Base-by-base conservation (phyloP, 1,284 basidiomycete genomes). In the Tylopilus sp. region DNA sequence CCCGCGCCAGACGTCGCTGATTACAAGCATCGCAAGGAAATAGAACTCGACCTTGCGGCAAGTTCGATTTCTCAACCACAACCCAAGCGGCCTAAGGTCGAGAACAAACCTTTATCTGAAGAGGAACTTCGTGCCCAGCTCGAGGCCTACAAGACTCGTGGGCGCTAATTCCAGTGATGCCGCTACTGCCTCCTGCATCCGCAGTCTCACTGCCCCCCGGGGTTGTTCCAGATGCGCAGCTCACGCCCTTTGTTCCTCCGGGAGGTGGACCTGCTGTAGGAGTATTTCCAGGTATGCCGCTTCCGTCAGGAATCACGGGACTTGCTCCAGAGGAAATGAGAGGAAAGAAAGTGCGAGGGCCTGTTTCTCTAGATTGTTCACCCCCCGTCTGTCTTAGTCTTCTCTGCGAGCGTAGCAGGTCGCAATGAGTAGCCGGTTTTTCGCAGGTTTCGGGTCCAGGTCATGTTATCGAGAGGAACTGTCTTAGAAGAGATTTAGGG, bases 1-100 rank as follows among this genome's bases (percentile, higher is more conserved):
- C 97, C 97, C 8, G 94, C 93, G 8, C 94, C 95, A 49, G 97
- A 98, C 79, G 88, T 98, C 38, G 95, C 92, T 33, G 97, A 97
- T 79, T 99, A 97, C 88, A 96, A 95, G 78, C 92, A 95, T 64
- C 90, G 93, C 74, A 98, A 95, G 78, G 96, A 96, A 79, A 93
- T 95, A 67, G 96, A 97, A 77, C 88, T 95, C 15, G 96, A 96
- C 51, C 88, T 96, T 26, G 89, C 89, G 16, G 89, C 93, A 5
- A 93, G 93, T 3, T 89, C 92, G 4, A 94, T 94, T 65, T 89
- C 90, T 13, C 91, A 93, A 66, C 91, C 92, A 8, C 90, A 87
- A 51, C 83, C 89, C 22, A 97, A 97, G 79, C 87, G 94, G 24
- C 92, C 94, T 13, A 93, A 95, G 78, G 87, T 93, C 58, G 93